Base-by-base conservation (phyloP, 169 alveolate genomes). In the Plasmodium reichenowi region DNA sequence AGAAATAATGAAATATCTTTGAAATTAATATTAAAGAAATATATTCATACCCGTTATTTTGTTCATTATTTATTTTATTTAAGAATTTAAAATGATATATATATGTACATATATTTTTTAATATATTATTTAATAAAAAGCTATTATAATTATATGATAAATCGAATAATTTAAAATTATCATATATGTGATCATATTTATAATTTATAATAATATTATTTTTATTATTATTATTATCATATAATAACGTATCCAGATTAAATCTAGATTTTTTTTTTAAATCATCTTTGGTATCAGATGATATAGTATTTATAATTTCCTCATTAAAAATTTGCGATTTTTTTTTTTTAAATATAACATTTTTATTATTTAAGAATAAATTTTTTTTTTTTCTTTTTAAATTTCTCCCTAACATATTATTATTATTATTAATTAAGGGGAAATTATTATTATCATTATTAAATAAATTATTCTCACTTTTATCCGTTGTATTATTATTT, bases 21-120 rank as follows among this genome's bases (percentile, higher is more conserved):
- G 92, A 64, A 10, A 86, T 86, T 24, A 43, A 72, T 26, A 86
- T 71, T 26, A 72, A 68, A 1, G 92, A 86, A 71, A 86, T 80
- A 2, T 62, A 17, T 59, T 86, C 92, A 54, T 86, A 45, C 3
- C 92, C 75, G 38, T 71, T 71, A 17, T 86, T 86, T 73, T 60
- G 70, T 17, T 50, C 75, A 64, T 38, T 29, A 71, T 86, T 86
- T 54, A 86, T 32, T 71, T 71, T 59, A 50, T 86, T 86, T 59
- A 86, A 62, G 29, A 43, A 20, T 86, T 86, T 72, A 64, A 54
- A 86, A 56, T 86, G 71, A 48, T 86, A 86, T 60, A 86, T 72
- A 22, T 86, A 86, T 5, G 58, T 26, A 67, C 92, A 86, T 10
- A 86, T 64, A 3, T 86, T 68, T 56, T 38, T 86, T 54, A 86